phyloP scores from a whole-genome alignment of 1,284 basidiomycete species.

The Hymenochaete sp. region DNA sequence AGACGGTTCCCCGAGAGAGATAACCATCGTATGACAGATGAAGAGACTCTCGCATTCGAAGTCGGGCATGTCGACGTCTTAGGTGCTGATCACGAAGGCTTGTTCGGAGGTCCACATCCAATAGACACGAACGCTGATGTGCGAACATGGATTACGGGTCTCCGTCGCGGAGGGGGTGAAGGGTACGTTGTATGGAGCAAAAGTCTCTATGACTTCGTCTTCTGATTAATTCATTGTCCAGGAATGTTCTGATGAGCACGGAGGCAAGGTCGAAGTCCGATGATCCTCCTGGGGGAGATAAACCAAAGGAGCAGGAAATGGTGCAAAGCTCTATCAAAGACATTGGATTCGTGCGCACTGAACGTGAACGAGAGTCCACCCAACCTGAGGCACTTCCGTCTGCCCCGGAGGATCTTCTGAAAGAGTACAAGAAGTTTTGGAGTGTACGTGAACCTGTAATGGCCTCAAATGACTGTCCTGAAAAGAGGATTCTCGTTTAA shows the following conservation, averaged over 20 bases:
- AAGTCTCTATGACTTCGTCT: neutral
- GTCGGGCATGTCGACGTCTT: slow-evolving; percentile 6
- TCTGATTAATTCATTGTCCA: neutral
- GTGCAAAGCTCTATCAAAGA: too few relatives aligned
- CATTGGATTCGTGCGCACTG: too few relatives aligned
- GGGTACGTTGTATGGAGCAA: slow-evolving; percentile 7
- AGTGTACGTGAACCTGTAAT: too few relatives aligned
- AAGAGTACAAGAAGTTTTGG: slow-evolving; percentile 6
- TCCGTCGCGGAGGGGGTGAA: slow-evolving; percentile 8
- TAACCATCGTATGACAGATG: slow-evolving; percentile 2
- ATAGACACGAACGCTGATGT: slow-evolving; percentile 13
- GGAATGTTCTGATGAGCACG: slow-evolving; percentile 12
- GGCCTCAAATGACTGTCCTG: too few relatives aligned
- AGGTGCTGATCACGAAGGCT: slow-evolving; percentile 10
- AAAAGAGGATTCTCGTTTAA: neutral
- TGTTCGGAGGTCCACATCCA: slow-evolving; percentile 11
- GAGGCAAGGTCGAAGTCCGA: too few relatives aligned
- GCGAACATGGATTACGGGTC: slow-evolving; percentile 10
- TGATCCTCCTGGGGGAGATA: too few relatives aligned
- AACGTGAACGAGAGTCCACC: too few relatives aligned
- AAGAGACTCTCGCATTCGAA: slow-evolving; percentile 12
- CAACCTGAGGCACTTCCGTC: too few relatives aligned
- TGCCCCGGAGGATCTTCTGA: slow-evolving; percentile 1
- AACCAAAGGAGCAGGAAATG: too few relatives aligned
- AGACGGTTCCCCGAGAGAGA: too few relatives aligned